Conservation (phyloP, 2,329 filamentous ascomycete genomes). For the Macrophomina pseudophaseolina region DNA sequence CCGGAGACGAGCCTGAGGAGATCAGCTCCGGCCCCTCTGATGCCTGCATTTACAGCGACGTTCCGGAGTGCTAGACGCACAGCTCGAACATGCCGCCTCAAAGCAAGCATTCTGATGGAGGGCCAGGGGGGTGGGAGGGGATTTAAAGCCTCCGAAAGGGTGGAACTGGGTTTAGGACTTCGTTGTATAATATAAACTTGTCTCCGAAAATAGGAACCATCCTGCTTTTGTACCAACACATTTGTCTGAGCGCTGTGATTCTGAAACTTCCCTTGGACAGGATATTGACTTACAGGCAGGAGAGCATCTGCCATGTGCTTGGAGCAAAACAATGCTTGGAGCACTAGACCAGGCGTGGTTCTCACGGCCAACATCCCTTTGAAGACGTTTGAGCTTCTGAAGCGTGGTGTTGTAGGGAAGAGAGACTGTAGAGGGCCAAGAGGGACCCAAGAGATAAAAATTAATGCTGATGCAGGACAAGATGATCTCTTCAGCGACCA, state of each 20-base stretch:
- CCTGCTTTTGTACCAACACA: neutral
- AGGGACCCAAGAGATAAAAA: neutral
- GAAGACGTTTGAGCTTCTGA: too few species aligned
- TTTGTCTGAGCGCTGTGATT: neutral
- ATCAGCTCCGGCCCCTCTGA: slow-evolving; percentile 38
- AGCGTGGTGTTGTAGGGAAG: neutral
- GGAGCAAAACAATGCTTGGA: too few species aligned
- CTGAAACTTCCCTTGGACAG: too few species aligned
- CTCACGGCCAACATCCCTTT: too few species aligned
- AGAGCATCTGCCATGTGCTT: too few species aligned
- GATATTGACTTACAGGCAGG: too few species aligned
- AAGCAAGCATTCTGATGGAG: neutral
- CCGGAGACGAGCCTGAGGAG: slow-evolving; percentile 41
- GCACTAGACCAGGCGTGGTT: too few species aligned
- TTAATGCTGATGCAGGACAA: neutral
- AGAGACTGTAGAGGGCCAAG: neutral
- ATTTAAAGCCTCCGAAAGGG: slow-evolving; percentile 5
- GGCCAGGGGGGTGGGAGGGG: slow-evolving; percentile 8
- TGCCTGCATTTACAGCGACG: slow-evolving; percentile 38
- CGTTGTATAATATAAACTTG: slow-evolving; percentile 20
- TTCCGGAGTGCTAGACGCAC: slow-evolving; percentile 24
- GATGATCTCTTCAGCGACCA: neutral
- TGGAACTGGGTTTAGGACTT: slow-evolving; percentile 11
- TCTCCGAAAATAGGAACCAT: slow-evolving; percentile 9
- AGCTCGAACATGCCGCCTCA: neutral